A percentile compares a stretch with the other conserved stretches of the same genome.
phyloP scores from a whole-genome alignment of 208 protist genomes.

The Acanthamoeba triangularis region DNA sequence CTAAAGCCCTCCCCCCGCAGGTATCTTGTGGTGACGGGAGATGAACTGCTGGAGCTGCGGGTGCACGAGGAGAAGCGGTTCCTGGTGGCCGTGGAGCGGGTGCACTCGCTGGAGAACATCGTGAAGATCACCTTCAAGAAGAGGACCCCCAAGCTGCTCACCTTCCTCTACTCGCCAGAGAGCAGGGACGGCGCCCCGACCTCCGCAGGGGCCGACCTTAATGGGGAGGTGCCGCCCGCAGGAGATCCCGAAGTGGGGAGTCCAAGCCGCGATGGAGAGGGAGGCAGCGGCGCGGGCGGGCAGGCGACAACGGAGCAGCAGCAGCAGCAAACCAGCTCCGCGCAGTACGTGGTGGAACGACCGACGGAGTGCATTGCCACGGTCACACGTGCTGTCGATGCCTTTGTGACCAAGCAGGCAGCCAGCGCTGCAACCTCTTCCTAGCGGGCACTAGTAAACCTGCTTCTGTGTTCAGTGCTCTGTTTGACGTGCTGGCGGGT shows the following conservation, averaged over 20 bases:
- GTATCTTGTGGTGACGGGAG: conserved; percentile 36
- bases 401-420: not conserved
- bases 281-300: not conserved
- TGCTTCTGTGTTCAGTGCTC: too few relatives aligned
- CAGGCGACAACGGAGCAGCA: not conserved
- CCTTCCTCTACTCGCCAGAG: conserved; percentile 32
- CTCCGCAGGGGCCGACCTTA: not conserved
- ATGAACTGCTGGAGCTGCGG: conserved; percentile 27
- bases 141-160: conserved; percentile 1
- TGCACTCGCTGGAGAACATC: conserved; percentile 24
- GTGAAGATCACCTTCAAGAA: conserved; percentile 66
- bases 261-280: not conserved
- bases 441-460: too few relatives aligned
- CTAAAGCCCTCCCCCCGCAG: not conserved
- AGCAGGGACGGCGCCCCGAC: not conserved
- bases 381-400: not conserved
- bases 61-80: conserved; percentile 34
- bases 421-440: too few relatives aligned
- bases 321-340: not conserved
- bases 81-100: conserved; percentile 30
- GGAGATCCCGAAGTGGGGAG: not conserved
- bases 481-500: too few relatives aligned
- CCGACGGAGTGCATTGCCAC: conserved; percentile 41
- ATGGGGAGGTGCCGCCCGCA: not conserved
- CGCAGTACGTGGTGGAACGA: conserved; percentile 11